Conservation (phyloP, 192 early-diverging fungal genomes). For the Helicostylum pulchrum region DNA sequence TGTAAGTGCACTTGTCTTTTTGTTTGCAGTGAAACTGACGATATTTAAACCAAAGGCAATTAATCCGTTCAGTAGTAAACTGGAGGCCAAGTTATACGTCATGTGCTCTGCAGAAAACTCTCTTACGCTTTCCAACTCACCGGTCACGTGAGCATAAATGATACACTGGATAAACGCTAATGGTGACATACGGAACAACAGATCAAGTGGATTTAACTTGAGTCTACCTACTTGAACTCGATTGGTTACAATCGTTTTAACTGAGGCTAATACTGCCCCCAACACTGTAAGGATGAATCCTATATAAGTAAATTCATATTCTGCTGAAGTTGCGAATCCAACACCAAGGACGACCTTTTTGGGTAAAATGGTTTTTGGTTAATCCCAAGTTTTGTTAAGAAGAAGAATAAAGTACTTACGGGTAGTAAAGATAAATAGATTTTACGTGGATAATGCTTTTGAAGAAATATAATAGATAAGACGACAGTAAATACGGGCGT, state of each 20-base stretch:
- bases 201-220: conserved; percentile 63
- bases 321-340: conserved; percentile 65
- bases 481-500: conserved; percentile 63
- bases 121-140: conserved; percentile 42
- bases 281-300: conserved; percentile 67
- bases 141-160: conserved; percentile 37
- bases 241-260: conserved; percentile 72
- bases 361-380: conserved; percentile 9
- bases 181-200: conserved; percentile 64
- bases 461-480: conserved; percentile 41
- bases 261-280: conserved; percentile 62
- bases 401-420: conserved; percentile 28
- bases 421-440: conserved; percentile 46
- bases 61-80: conserved; percentile 55
- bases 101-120: conserved; percentile 17
- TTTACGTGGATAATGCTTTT: conserved; percentile 33
- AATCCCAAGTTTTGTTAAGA: neutral
- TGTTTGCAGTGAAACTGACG: conserved; percentile 64
- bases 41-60: conserved; percentile 70
- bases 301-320: conserved; percentile 52
- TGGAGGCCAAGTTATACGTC: conserved; percentile 24
- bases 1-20: conserved; percentile 61
- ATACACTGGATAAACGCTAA: conserved; percentile 36
- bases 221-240: conserved; percentile 58
- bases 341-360: conserved; percentile 58